Base-by-base conservation (phyloP, 139 green algal genomes). In the Pleodorina starrii region DNA sequence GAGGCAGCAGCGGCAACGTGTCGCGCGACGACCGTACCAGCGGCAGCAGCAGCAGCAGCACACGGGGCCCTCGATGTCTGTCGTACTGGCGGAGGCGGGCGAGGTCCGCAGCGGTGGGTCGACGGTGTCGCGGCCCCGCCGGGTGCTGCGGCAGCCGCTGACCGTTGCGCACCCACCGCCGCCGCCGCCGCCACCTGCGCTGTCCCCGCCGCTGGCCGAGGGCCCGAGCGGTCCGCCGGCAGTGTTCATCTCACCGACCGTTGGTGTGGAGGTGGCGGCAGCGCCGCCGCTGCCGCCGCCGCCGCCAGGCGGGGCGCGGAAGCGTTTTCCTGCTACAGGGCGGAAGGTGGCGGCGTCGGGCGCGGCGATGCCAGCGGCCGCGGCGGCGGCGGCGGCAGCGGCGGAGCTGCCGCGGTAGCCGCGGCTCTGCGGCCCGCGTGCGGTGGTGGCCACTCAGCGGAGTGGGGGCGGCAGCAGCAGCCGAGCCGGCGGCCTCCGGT, bases 1-100 rank as follows among this genome's bases (percentile, higher is more conserved):
- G 43, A 7, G 44, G 12, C 74, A 82, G 0, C 36, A 35, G 72
- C 23, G 40, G 14, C 40, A 57, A 10, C 23, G 72, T 16, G 19
- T 19, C 11, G 23, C 16, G 38, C 23, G 38, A 40, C 36, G 38
- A 2, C 43, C 12, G 19, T 40, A 48, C 16, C 76, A 43, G 32
- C 16, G 48, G 3, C 16, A 46, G 36, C 48, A 32, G 76, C 76
- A 66, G 76, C 48, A 84, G 51, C 78, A 73, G 78, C 16, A 48
- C 11, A 1, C 68, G 38, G 57, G 29, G 27, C 79, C 79, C 0
- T 51, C 43, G 27, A 60, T 77, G 32, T 29, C 43, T 0, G 81
- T 87, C 12, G 81, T 87, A 32, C 0, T 77, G 60, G 36, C 60
- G 29, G 81, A 87, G 81, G 81, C 81, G 36, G 35, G 81, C 10